Evolutionary conservation across 2,329 filamentous ascomycete genomes (phyloP), one percentile per base, ranked within the genome.

Genomic region (Hymenoscyphus albidus): DNA sequence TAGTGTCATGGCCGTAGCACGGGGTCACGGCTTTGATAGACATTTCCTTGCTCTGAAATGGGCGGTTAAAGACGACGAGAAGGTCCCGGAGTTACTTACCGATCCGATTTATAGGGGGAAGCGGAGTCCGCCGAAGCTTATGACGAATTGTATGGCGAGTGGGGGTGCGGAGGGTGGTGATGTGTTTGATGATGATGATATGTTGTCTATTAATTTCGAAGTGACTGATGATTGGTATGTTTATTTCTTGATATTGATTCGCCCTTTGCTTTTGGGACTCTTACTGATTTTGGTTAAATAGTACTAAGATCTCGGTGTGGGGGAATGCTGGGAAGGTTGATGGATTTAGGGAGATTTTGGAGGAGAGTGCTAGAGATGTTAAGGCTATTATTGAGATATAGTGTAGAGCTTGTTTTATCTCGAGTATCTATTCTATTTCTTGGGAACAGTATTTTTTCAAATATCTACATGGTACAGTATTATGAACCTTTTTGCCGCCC

Each of bases 281-380:
- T 22, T 51, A 51, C 44, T 51, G 7, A 51, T 48, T 2, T 18
- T 44, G 7, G 9, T 22, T 22, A 51, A 51, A 51, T 51, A 51
- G 44, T 22, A 51, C 44, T 22, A 51, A 51, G n/a, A 10, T 51
- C 12, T 51, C 44, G 9, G 44, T 51, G 2, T 51, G 44, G 44
- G 44, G 44, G 22, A 51, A 51, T 22, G 44, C 18, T 22, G 44
- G n/a, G 32, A 39, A 35, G 16, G 56, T 58, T 58, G 16, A 58
- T 58, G 13, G 18, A 13, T 58, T 58, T 39, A 12, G 31, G 35
- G 31, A 38, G 14, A 10, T 58, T 58, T 38, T 58, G 18, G 55
- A 58, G 38, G 31, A 58, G 55, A 58, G 55, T 58, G 55, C 55
- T 18, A 58, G 31, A 18, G 56, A 58, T 58, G 18, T 58, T 58